These are phyloP conservation scores for Alternaria dauci DNA, from an alignment of 2,329 filamentous ascomycete genomes.

Conservation along the genomic window DNA sequence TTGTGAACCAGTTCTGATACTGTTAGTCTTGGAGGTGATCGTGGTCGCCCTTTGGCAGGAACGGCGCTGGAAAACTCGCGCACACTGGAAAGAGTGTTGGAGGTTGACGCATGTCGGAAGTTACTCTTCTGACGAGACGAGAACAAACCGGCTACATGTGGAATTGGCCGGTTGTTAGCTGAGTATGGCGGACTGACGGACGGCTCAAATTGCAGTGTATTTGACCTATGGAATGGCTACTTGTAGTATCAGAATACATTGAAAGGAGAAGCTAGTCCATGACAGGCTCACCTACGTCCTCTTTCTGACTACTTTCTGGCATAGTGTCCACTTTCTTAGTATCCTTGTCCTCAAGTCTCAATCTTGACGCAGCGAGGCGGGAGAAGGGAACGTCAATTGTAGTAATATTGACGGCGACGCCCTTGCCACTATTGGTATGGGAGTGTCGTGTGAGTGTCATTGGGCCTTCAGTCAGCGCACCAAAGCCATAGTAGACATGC, in stretches of 20 bases:
- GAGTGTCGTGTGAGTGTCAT: constrained; percentile 34
- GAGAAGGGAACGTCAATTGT: constrained; percentile 62
- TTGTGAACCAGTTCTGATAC: constrained; percentile 1
- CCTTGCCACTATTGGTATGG: not conserved
- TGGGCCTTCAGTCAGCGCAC: constrained; percentile 68
- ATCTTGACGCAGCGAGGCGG: constrained; percentile 33
- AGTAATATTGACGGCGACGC: constrained; percentile 37
- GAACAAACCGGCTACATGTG: not conserved
- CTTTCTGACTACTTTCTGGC: not conserved
- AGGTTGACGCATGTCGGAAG: not conserved
- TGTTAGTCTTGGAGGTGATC: constrained; percentile 5
- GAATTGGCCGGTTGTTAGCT: not conserved
- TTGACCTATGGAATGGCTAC: constrained; percentile 8
- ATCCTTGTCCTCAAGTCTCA: not conserved
- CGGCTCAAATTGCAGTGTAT: not conserved
- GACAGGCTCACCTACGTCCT: constrained; percentile 23
- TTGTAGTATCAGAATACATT: constrained; percentile 16
- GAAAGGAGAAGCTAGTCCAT: constrained; percentile 3
- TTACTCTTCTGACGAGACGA: not conserved
- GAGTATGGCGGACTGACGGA: not conserved
- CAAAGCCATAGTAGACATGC: constrained; percentile 60
- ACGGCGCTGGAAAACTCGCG: not conserved
- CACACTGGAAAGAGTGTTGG: not conserved
- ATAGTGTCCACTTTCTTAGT: not conserved
- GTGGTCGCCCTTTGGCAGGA: not conserved